Base-by-base conservation (phyloP, 2,329 filamentous ascomycete genomes). In the Zasmidium citrigriseum region DNA sequence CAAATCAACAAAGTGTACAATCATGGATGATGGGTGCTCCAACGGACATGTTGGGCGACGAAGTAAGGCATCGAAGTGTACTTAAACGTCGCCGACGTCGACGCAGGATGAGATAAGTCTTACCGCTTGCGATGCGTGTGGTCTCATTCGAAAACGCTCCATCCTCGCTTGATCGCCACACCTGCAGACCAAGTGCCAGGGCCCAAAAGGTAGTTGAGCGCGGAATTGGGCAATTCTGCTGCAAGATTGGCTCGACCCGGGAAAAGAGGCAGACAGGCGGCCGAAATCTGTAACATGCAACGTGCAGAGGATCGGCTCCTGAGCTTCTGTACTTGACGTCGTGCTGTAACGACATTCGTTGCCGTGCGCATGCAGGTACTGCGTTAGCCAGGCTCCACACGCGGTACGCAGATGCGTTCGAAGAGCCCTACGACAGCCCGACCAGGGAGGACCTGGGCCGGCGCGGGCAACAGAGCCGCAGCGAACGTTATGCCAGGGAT, bases 141-240 rank as follows among this genome's bases (percentile, higher is more conserved):
- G 54, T 64, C 55, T 58, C 62, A 63, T 61, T 59, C 57, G 59
- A 60, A 61, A 62, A 58, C 12, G 58, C 47, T 34, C 45, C 55
- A 54, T 56, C 53, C 58, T 63, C 62, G 64, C 59, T 61, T 61
- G 62, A 62, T 67, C 63, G 64, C 64, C 67, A 66, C 63, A 57
- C 52, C 48, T 58, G 61, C 63, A 65, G 54, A 41, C 21, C 29
- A 50, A 38, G 46, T 45, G 47, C 29, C 46, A 29, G 48, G 53
- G 56, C 38, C 24, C 38, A 48, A 53, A 50, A 52, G 52, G 59
- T 50, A 47, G 55, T 55, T 49, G 46, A 52, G 57, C 58, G 38
- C 46, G 58, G 55, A 38, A 54, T 55, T 55, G 56, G 63, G 48
- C 53, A 46, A 59, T 34, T 41, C 34, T 52, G 56, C 18, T 51